Evolutionary conservation across 306 rosid species (phyloP), one percentile per base, ranked within the genome.

Genomic region (peach (Prunus persica)): DNA sequence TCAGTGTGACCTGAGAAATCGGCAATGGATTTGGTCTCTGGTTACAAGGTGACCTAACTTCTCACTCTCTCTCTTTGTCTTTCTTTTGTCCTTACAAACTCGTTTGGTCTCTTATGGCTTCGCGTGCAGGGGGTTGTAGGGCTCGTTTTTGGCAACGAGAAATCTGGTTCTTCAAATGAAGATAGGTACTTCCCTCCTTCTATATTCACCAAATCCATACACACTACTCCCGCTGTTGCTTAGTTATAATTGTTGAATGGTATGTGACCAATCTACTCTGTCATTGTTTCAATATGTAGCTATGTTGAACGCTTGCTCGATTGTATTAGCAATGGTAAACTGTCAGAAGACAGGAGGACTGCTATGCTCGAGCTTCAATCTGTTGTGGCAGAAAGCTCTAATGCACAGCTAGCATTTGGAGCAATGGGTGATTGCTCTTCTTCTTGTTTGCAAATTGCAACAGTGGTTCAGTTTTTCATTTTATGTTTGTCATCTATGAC

Each of bases 291-390:
- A 22, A 72, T 27, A 62, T 63, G 11, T 81, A 95, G 98, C 82
- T 90, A 93, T 51, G 89, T 93, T 55, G 97, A 91, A 76, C 91
- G 97, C 47, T 89, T 93, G 85, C 94, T 93, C 64, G 96, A 89
- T 77, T 93, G 98, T 34, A 86, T 93, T 74, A 93, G 88, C 93
- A 93, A 93, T 80, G 98, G 98, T 47, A 88, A 93, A 82, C 82
- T 91, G 67, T 84, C 93, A 2, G 98, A 93, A 57, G 98, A 93
- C 65, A 82, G 97, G 83, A 93, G 97, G 77, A 82, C 83, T 78
- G 98, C 98, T 74, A 83, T 91, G 84, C 82, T 83, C 5, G 98
- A 94, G 84, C 97, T 94, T 83, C 98, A 88, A 85, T 88, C 97
- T 71, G 82, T 94, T 79, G 97, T 94, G 62, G 87, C 89, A 5